Percentiles rank a stretch among this genome's conserved stretches.
phyloP scores from a whole-genome alignment of 2,329 filamentous ascomycete genomes.

The Diaporthe vexans region DNA sequence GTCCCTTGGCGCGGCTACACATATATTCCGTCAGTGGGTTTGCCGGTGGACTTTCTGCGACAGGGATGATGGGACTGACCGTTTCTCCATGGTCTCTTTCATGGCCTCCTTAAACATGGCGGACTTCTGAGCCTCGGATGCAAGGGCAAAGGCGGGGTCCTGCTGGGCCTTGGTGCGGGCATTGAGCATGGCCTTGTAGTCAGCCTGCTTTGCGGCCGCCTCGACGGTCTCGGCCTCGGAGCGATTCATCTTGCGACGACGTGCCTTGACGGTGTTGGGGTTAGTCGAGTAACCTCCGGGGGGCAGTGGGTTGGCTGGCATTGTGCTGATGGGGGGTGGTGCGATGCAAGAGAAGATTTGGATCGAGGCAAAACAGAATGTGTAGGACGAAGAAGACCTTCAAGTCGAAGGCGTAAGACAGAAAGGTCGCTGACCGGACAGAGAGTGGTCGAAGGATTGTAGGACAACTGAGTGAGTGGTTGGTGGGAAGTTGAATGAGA shows the following conservation, averaged over 20 bases:
- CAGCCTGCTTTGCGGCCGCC: constrained; percentile 33
- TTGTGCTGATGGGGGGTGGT: background rate
- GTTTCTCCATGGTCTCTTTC: constrained; percentile 37
- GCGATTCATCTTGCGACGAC: constrained; percentile 42
- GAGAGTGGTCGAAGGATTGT: background rate
- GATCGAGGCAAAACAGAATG: background rate
- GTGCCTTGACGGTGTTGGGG: constrained; percentile 45
- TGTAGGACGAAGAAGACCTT: background rate
- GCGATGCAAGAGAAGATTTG: background rate
- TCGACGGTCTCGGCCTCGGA: constrained; percentile 24
- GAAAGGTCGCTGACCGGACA: background rate
- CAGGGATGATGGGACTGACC: constrained; percentile 17
- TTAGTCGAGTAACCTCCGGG: constrained; percentile 47
- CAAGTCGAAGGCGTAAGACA: background rate
- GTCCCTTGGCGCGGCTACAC: constrained; percentile 25
- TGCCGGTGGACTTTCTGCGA: too few species aligned
- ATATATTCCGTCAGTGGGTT: background rate
- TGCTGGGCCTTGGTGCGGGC: constrained; percentile 29
- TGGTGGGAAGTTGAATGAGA: background rate
- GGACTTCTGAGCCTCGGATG: constrained; percentile 28
- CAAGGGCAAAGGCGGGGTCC: constrained; percentile 29
- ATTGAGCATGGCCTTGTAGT: constrained; percentile 43
- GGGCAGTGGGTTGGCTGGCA: background rate
- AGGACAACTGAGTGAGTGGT: background rate
- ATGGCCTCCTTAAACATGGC: constrained; percentile 38